Evolutionary conservation across 495 filamentous ascomycete species (phyloP), one percentile per base, ranked within the genome.

Genomic region (Cercophora scortea): DNA sequence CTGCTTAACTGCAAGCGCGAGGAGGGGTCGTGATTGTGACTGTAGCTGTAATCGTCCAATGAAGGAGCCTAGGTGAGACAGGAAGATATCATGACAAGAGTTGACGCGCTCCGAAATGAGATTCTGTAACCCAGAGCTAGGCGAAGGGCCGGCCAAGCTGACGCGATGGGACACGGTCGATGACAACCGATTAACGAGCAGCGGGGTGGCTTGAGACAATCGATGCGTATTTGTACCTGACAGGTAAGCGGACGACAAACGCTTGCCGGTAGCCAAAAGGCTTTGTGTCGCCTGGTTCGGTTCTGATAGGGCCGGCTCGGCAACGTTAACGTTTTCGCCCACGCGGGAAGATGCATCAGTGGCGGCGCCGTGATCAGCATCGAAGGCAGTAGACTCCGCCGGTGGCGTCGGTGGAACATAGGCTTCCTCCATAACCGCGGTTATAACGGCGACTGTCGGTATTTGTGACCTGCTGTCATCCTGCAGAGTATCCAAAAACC

Each of bases 11-110:
- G 75, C 68, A 15, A 82, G 62, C 34, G 89, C 80, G 17, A 97
- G 79, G 59, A 95, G 89, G 0, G 87, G 80, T 16, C 89, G 86
- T 15, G 90, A 92, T 51, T 91, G 86, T 8, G 89, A 90, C 62
- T 96, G 89, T 50, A 95, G 78, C 58, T 95, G 89, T 33, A 95
- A 73, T n/a, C 79, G 77, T 12, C 94, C 93, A 68, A 96, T 90
- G 62, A 96, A 95, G 9, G 87, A 90, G 39, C 88, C 90, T 43
- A 97, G 79, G 59, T 87, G 84, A 32, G 90, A 89, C 35, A 98
- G 77, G 64, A 96, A 94, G 12, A 77, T 75, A 69, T 98, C 91
- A 67, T 96, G 90, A 33, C 84, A 82, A 39, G 76, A 71, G 55
- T 80, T 83, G 34, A 98, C 79, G 55, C 84, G 85, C 58, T 76